Percentiles rank a stretch among this genome's conserved stretches.
Conservation (phyloP, 2,329 filamentous ascomycete genomes). For the Pseudogymnoascus sp. region DNA sequence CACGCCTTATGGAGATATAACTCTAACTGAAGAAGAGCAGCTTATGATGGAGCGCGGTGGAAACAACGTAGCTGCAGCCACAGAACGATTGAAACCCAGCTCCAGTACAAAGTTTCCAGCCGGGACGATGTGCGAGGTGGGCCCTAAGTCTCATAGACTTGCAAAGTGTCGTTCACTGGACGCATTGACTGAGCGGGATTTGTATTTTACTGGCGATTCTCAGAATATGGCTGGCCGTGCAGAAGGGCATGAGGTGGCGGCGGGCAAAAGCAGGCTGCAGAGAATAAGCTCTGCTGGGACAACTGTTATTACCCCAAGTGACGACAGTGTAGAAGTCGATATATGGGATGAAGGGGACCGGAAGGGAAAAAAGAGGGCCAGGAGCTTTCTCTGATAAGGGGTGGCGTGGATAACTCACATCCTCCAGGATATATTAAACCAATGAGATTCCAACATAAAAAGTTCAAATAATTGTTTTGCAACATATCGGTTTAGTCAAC, state of each 20-base stretch:
- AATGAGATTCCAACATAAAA: neutral
- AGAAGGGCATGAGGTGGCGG: neutral
- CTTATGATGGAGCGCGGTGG: neutral
- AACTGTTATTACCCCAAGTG: no score
- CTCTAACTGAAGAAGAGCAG: neutral
- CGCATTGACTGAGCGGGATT: neutral
- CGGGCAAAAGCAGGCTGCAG: constrained; percentile 12
- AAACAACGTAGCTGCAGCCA: neutral
- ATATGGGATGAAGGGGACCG: constrained; percentile 8
- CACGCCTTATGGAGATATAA: constrained; percentile 17
- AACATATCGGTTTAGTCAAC: neutral
- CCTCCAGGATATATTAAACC: neutral
- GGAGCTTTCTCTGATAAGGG: constrained; percentile 15
- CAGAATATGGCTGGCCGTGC: neutral
- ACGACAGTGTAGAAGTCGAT: constrained; percentile 19
- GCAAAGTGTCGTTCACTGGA: neutral
- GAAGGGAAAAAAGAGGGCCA: constrained; percentile 16
- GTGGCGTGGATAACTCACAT: no score
- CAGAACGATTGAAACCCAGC: neutral
- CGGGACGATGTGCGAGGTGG: neutral
- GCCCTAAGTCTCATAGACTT: neutral
- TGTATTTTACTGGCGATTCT: neutral
- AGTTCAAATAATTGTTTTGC: neutral
- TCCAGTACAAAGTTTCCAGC: neutral
- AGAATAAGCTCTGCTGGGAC: no score